These are phyloP conservation scores for Parachlorella kessleri DNA, from an alignment of 139 green algal genomes.

Conservation along the genomic window DNA sequence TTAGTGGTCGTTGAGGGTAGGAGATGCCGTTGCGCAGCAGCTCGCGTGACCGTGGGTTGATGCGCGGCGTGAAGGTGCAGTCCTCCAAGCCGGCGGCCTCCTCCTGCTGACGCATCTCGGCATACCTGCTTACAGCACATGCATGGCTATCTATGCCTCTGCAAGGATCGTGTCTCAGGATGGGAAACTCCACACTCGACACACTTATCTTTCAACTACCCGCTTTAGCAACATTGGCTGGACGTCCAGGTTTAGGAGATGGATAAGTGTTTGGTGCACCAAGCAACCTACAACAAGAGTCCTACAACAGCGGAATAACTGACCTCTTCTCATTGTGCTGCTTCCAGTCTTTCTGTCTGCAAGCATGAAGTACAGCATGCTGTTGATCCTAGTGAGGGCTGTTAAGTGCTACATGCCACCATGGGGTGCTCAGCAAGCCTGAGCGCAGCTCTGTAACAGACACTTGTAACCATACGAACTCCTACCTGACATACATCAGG, in stretches of 20 bases:
- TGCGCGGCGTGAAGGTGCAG: neutral
- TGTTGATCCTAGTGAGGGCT: neutral
- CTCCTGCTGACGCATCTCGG: neutral
- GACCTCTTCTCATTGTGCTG: neutral
- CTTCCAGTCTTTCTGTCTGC: neutral
- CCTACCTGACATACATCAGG: neutral
- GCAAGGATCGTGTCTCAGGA: too few species aligned
- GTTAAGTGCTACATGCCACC: neutral
- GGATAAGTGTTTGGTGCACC: neutral
- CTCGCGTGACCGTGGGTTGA: neutral
- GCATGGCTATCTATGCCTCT: too few species aligned
- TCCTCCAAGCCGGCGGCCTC: neutral
- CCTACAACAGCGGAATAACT: neutral
- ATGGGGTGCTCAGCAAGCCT: too few species aligned
- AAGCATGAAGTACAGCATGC: neutral
- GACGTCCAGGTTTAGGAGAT: neutral
- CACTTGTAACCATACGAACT: neutral
- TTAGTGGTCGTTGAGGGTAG: too few species aligned
- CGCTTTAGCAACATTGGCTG: neutral
- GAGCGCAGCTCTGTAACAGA: neutral
- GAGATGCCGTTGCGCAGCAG: too few species aligned
- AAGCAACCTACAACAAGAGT: neutral
- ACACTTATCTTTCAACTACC: neutral
- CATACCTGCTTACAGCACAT: neutral
- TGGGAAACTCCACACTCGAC: too few species aligned